These are phyloP conservation scores for Curvularia spicifera DNA, from an alignment of 2,329 filamentous ascomycete genomes.

Conservation along the genomic window DNA sequence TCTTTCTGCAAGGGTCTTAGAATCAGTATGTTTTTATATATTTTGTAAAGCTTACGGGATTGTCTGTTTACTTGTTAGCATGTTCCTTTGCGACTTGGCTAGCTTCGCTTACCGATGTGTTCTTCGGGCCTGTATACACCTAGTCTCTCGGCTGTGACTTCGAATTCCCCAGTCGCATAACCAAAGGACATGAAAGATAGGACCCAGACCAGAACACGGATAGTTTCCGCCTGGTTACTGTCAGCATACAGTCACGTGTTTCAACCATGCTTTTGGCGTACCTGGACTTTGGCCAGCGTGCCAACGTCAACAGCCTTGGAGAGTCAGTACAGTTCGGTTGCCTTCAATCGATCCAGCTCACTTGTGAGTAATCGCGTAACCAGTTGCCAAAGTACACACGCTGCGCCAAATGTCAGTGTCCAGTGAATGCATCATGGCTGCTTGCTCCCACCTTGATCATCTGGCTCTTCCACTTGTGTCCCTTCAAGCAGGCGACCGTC, in stretches of 20 bases:
- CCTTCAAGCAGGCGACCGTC: conserved; percentile 54
- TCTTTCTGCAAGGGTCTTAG: conserved; percentile 35
- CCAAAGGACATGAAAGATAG: conserved; percentile 64
- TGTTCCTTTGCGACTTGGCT: background rate
- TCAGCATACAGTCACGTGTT: conserved; percentile 27
- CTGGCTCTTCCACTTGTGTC: conserved; percentile 53
- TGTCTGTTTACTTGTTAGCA: conserved; percentile 29
- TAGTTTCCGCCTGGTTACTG: conserved; percentile 53
- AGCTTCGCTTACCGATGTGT: conserved; percentile 47
- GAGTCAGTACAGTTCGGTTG: conserved; percentile 45
- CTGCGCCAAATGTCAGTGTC: conserved; percentile 31
- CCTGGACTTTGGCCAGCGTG: conserved; percentile 59
- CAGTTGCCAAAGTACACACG: conserved; percentile 56
- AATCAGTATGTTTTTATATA: conserved; percentile 1
- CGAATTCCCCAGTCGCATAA: conserved; percentile 63
- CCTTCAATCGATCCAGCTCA: conserved; percentile 46
- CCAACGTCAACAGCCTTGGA: conserved; percentile 61
- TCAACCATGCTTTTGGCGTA: conserved; percentile 16
- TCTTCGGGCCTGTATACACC: conserved; percentile 59
- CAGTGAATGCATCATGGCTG: background rate
- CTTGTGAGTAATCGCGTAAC: conserved; percentile 61
- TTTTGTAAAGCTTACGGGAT: conserved; percentile 22
- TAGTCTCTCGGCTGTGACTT: conserved; percentile 61
- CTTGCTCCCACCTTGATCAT: conserved; percentile 51
- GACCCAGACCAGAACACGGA: conserved; percentile 62